Evolutionary conservation across 202 grass and related monocot genomes (phyloP), one percentile per base, ranked within the genome.

Genomic region (Zoysia matrella): DNA sequence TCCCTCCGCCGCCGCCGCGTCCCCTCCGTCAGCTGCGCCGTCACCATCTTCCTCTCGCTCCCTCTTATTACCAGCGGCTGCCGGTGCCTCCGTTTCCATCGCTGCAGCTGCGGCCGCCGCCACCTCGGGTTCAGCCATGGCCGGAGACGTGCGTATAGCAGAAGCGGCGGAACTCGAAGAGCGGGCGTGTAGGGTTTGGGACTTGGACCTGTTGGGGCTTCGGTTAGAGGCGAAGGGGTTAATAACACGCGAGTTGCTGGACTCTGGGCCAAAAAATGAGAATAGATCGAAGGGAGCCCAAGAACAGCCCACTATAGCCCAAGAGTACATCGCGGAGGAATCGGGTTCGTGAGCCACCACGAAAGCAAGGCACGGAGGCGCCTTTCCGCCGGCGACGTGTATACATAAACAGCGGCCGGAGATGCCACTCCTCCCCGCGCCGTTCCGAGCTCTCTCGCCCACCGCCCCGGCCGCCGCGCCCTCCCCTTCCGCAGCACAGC

Each of bases 171-270:
- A 84, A 46, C 68, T 57, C 12, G 36, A 40, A 3, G 60, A 30
- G 82, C 54, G 88, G 30, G 82, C 54, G 88, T 22, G 71, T 90
- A 87, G 88, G 88, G 84, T 87, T 87, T 72, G 84, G 63, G 51
- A 64, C 22, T 30, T 30, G 22, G 22, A 30, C 22, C 22, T 30
- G 3, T 60, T 6, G 18, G 5, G 8, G 9, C 75, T 45, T 47
- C 55, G 47, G 43, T 64, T 44, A 54, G 48, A 47, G 51, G 1
- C 3, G 16, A 46, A 47, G 60, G 71, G 72, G 58, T 68, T 76
- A 66, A 78, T 73, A 77, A 46, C 44, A 62, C 11, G 51, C 73
- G 69, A 74, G 57, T 51, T 15, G n/a, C 18, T 5, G 5, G 49
- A 3, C 47, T 73, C 1, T 40, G 7, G 11, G 10, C 7, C 56